A percentile compares a stretch with the other conserved stretches of the same genome.
phyloP scores from a whole-genome alignment of 208 protist genomes.

The Giardia muris region DNA sequence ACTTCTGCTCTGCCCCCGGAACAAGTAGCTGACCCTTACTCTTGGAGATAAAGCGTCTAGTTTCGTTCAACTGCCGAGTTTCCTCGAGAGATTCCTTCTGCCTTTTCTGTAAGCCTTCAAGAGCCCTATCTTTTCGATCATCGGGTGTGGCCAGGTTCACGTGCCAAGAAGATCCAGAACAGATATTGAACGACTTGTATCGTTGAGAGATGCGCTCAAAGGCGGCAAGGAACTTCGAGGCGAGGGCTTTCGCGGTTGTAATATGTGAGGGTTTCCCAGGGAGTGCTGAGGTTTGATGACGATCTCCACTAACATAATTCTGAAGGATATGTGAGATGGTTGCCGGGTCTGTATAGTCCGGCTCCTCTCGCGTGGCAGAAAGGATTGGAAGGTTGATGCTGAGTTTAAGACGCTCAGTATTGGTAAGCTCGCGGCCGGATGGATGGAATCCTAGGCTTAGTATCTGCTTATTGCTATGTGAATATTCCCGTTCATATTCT shows the following conservation, averaged over 20 bases:
- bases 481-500: background rate
- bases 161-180: no score
- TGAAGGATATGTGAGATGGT: background rate
- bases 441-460: background rate
- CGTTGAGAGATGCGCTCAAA: background rate
- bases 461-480: background rate
- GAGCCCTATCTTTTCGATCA: no score
- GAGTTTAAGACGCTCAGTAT: background rate
- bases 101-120: background rate
- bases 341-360: background rate
- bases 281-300: background rate
- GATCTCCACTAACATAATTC: background rate
- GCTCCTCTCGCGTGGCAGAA: background rate
- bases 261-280: background rate
- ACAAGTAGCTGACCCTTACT: background rate
- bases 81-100: no score
- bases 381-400: background rate
- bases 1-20: background rate
- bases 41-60: background rate
- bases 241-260: background rate
- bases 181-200: background rate
- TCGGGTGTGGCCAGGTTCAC: no score
- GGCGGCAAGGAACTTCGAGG: background rate
- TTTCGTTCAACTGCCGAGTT: no score
- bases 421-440: background rate